These are phyloP conservation scores for Rosa chinensis DNA, from an alignment of 306 rosid genomes.

Conservation along the genomic window DNA sequence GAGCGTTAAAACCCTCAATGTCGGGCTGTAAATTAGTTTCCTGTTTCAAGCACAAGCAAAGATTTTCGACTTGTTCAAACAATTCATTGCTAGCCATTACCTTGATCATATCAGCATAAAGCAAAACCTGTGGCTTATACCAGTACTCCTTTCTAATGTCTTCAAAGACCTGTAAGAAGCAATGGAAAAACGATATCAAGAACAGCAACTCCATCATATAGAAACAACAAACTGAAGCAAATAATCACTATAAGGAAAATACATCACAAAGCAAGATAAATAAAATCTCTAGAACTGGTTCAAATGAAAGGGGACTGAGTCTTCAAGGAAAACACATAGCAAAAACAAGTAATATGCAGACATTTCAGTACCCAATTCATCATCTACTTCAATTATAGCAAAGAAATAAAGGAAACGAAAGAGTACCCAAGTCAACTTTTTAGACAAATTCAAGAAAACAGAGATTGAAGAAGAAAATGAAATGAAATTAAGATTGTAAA, in stretches of 20 bases:
- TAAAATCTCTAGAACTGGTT: not conserved
- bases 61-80: constrained; percentile 31
- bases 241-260: not conserved
- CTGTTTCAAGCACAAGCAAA: constrained; percentile 35
- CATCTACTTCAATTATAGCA: not conserved
- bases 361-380: not conserved
- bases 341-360: not conserved
- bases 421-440: not conserved
- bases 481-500: not conserved
- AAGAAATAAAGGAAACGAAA: not conserved
- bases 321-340: not conserved
- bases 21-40: constrained; percentile 37
- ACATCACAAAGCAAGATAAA: not conserved
- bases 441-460: not conserved
- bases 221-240: not conserved
- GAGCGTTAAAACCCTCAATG: constrained; percentile 44
- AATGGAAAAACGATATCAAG: not conserved
- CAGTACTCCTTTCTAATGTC: constrained; percentile 45
- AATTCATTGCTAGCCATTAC: constrained; percentile 42
- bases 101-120: constrained; percentile 42
- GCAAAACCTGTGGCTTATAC: constrained; percentile 45
- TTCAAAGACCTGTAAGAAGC: constrained; percentile 37
- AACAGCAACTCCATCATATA: not conserved
- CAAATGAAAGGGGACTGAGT: not conserved
- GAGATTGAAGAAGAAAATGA: not conserved